These are phyloP conservation scores for Suaeda aralocaspica DNA, from an alignment of 148 eudicot genomes.

Conservation along the genomic window DNA sequence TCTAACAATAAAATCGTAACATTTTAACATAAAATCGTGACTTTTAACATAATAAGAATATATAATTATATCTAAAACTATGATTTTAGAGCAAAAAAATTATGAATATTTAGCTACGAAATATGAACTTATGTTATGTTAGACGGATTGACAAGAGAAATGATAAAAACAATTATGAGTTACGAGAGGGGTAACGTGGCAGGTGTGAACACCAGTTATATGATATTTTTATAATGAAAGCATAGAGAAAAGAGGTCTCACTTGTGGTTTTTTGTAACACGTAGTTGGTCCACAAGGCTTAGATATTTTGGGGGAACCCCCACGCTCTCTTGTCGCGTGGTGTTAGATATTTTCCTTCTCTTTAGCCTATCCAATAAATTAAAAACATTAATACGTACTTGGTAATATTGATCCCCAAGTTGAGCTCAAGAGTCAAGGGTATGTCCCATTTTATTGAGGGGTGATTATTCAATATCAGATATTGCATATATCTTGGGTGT, in stretches of 20 bases:
- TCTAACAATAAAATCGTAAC: too few species aligned
- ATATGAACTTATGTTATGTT: too few species aligned
- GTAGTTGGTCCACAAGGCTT: constrained; percentile 10
- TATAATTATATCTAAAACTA: too few species aligned
- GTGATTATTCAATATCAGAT: too few species aligned
- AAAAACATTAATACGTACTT: too few species aligned
- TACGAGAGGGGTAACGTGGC: constrained; percentile 22
- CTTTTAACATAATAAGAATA: too few species aligned
- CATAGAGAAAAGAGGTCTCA: background rate
- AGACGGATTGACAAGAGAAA: too few species aligned
- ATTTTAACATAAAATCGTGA: too few species aligned
- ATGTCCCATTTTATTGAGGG: background rate
- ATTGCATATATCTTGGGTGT: too few species aligned
- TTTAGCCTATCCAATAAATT: background rate
- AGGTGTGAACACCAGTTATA: background rate
- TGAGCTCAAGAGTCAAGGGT: constrained; percentile 2
- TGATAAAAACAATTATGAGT: too few species aligned
- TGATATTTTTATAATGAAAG: background rate
- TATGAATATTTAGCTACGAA: too few species aligned
- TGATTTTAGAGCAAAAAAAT: too few species aligned
- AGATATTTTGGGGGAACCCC: constrained; percentile 24
- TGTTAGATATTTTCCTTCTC: background rate
- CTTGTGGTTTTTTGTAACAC: constrained; percentile 23
- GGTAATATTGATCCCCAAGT: background rate
- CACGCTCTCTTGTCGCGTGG: background rate